Evolutionary conservation across 1,139 yeast species (phyloP), one percentile per base, ranked within the genome.

Genomic region (Arxiozyma slooffiae): DNA sequence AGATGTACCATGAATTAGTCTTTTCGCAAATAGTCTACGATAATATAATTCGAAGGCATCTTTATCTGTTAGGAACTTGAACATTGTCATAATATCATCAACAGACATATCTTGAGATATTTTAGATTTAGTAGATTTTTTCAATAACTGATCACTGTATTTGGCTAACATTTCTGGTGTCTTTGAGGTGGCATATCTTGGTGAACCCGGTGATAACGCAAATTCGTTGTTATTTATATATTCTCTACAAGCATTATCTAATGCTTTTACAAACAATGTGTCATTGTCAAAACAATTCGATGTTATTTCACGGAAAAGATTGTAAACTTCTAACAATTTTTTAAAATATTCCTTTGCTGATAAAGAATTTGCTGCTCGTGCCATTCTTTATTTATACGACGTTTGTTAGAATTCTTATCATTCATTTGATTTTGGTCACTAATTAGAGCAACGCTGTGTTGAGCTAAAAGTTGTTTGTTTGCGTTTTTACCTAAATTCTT

Each of bases 21-120:
- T 80, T 66, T 85, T 85, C 7, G 97, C 95, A 60, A 94, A 75
- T 63, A 85, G 75, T 59, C 97, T 81, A 67, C 97, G 82, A 69
- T 92, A 94, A 70, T 86, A 85, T 59, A 84, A 86, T 71, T 92
- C 98, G 69, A 94, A 94, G 41, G 94, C 86, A 71, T 94, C 98
- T 67, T 90, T 90, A 67, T 92, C 97, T 50, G 87, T 90, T 51
- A 94, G 78, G 65, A 86, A 92, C 62, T 84, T 85, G 74, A 94
- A 88, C 24, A 92, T 77, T 30, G 81, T 79, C 87, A 92, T 87
- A 61, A 92, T 79, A 60, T n/a, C n/a, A n/a, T n/a, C n/a, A n/a
- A n/a, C n/a, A n/a, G n/a, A n/a, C n/a, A n/a, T n/a, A n/a, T n/a
- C n/a, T n/a, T n/a, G n/a, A n/a, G n/a, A n/a, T n/a, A n/a, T n/a